A percentile compares a stretch with the other conserved stretches of the same genome.
These are phyloP conservation scores for Jacaranda mimosifolia DNA, from an alignment of 257 asterid genomes.

Conservation along the genomic window DNA sequence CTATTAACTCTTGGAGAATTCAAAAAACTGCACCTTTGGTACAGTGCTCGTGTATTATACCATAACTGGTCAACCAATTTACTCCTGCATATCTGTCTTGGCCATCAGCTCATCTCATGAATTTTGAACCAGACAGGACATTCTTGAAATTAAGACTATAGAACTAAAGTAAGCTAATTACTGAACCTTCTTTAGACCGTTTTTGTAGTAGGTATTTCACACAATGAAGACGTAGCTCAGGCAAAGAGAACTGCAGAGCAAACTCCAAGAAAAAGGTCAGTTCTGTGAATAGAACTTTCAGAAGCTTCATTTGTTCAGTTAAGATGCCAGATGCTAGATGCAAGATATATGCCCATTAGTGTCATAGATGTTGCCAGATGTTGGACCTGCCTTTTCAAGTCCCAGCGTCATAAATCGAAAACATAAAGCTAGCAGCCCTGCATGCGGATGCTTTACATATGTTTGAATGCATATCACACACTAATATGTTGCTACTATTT, in stretches of 20 bases:
- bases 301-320: neutral
- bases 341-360: neutral
- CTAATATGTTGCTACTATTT: conserved; percentile 20
- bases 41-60: neutral
- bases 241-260: neutral
- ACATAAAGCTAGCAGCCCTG: neutral
- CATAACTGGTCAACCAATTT: conserved; percentile 1
- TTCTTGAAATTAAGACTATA: conserved; percentile 15
- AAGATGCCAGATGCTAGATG: too few relatives aligned
- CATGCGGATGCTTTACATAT: neutral
- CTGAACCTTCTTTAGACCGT: neutral
- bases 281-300: neutral
- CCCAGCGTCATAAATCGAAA: neutral
- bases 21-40: conserved; percentile 4
- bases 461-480: neutral
- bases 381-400: conserved; percentile 6
- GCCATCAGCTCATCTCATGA: neutral
- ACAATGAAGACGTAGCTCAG: neutral
- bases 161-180: conserved; percentile 2
- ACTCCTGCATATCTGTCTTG: neutral
- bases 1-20: neutral
- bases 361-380: neutral
- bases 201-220: conserved; percentile 10
- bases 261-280: neutral
- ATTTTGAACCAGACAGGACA: conserved; percentile 6